Evolutionary conservation across 108 stramenopile genomes (phyloP).

Genomic region (Seminavis robusta): DNA sequence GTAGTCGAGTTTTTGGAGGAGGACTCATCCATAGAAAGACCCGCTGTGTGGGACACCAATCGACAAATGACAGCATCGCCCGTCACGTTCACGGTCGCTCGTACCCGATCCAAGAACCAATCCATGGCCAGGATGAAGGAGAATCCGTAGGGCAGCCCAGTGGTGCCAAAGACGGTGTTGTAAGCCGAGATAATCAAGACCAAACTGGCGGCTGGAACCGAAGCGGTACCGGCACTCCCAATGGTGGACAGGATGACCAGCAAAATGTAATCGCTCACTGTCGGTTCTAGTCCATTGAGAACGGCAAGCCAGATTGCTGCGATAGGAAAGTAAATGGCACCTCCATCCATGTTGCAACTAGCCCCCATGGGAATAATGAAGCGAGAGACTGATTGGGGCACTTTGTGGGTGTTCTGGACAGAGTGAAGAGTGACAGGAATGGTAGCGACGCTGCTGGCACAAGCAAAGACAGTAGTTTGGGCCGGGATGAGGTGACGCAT

Average conservation of each 20-base stretch:
- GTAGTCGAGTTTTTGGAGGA: too few relatives aligned
- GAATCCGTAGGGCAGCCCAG: constrained; percentile 10
- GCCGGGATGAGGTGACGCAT: constrained; percentile 13
- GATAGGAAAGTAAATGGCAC: constrained; percentile 18
- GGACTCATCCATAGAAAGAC: too few relatives aligned
- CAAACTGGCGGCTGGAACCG: constrained; percentile 24
- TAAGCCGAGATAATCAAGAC: constrained; percentile 24
- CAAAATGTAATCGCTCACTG: constrained; percentile 12
- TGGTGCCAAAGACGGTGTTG: constrained; percentile 11
- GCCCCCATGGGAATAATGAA: constrained; percentile 33
- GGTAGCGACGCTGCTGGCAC: constrained; percentile 32
- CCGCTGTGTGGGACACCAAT: too few relatives aligned
- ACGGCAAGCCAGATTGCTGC: constrained; percentile 27
- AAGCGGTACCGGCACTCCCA: constrained; percentile 28
- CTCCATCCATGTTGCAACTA: constrained; percentile 37
- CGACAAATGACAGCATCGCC: constrained; percentile 13
- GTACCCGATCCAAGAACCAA: constrained; percentile 19
- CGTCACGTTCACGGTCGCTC: constrained; percentile 4
- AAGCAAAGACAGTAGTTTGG: constrained; percentile 21
- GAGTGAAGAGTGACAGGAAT: constrained; percentile 21
- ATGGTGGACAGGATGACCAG: constrained; percentile 16
- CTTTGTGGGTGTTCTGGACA: constrained; percentile 14
- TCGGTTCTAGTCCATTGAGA: constrained; percentile 22
- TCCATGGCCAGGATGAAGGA: constrained; percentile 15
- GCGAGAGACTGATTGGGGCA: constrained; percentile 17